Evolutionary conservation across 495 filamentous ascomycete genomes (phyloP).

Genomic region (Baudoinia panamericana): DNA sequence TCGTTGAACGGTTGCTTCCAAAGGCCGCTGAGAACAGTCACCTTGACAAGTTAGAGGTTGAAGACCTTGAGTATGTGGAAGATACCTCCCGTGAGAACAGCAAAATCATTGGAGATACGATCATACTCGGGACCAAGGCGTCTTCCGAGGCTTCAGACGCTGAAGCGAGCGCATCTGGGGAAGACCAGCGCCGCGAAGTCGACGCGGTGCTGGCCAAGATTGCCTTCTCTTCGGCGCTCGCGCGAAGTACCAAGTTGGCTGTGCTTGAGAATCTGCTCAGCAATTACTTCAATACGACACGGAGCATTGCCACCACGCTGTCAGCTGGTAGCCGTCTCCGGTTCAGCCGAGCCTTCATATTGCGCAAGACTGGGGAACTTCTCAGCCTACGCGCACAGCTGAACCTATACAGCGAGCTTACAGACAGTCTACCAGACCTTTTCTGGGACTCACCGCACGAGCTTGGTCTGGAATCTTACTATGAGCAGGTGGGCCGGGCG

Average conservation of each 20-base stretch:
- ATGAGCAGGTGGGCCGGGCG: constrained; percentile 79
- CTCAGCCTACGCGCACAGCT: constrained; percentile 79
- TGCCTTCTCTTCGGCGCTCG: constrained; percentile 91
- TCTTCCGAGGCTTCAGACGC: background rate
- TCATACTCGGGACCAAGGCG: constrained; percentile 68
- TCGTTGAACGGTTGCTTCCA: constrained; percentile 61
- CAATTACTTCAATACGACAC: constrained; percentile 73
- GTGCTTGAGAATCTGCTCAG: constrained; percentile 74
- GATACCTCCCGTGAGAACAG: constrained; percentile 64
- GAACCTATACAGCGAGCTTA: constrained; percentile 94
- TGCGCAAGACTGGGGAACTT: constrained; percentile 89
- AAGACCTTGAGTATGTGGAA: constrained; percentile 78
- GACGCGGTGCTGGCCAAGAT: constrained; percentile 84
- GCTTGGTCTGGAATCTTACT: constrained; percentile 74
- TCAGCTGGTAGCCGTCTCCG: constrained; percentile 37
- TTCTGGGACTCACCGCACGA: constrained; percentile 93
- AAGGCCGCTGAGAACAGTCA: constrained; percentile 67
- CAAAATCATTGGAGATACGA: constrained; percentile 75
- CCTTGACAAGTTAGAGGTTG: constrained; percentile 57
- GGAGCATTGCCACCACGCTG: constrained; percentile 58
- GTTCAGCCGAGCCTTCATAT: constrained; percentile 63
- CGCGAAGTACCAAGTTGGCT: constrained; percentile 89
- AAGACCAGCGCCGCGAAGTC: constrained; percentile 29
- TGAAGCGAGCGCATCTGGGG: constrained; percentile 9
- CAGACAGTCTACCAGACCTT: constrained; percentile 85